Conservation (phyloP, 805 yeast species). For the Saccharomycopsis sp. region DNA sequence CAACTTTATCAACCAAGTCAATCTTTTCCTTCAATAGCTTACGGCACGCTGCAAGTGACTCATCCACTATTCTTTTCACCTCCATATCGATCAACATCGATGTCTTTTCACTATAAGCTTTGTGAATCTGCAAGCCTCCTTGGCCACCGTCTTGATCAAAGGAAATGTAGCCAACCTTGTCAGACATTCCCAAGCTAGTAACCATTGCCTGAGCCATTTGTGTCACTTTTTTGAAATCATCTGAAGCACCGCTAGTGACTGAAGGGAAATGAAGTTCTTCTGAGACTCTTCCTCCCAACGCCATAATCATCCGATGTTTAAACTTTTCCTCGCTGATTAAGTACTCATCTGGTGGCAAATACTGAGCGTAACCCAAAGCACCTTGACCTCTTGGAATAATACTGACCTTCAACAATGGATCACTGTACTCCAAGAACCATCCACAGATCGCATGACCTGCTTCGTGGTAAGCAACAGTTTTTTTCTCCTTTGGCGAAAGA, state of each 20-base stretch:
- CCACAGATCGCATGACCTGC: conserved; percentile 99
- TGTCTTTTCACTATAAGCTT: conserved; percentile 67
- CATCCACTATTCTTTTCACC: conserved; percentile 56
- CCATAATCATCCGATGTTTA: conserved; percentile 89
- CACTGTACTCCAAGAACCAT: conserved; percentile 87
- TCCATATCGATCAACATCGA: conserved; percentile 60
- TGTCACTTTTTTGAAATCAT: conserved; percentile 94
- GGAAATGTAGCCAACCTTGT: conserved; percentile 72
- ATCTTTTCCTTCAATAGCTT: conserved; percentile 48
- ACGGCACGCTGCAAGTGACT: conserved; percentile 54
- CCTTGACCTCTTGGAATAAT: conserved; percentile 97
- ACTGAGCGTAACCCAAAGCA: conserved; percentile 96
- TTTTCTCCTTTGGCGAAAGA: conserved; percentile 77
- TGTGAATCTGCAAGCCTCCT: conserved; percentile 45
- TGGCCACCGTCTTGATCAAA: conserved; percentile 43
- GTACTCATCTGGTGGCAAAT: conserved; percentile 87
- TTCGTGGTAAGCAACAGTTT: conserved; percentile 91
- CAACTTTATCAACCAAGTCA: conserved; percentile 58
- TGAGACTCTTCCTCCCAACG: conserved; percentile 93
- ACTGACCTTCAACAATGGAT: conserved; percentile 89
- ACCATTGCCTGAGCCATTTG: conserved; percentile 93
- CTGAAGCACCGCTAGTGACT: conserved; percentile 95
- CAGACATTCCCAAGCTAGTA: conserved; percentile 83
- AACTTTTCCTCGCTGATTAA: conserved; percentile 70
- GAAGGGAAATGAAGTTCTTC: conserved; percentile 87